Base-by-base conservation (phyloP, 345 rosid genomes). In the Brassica nigra region DNA sequence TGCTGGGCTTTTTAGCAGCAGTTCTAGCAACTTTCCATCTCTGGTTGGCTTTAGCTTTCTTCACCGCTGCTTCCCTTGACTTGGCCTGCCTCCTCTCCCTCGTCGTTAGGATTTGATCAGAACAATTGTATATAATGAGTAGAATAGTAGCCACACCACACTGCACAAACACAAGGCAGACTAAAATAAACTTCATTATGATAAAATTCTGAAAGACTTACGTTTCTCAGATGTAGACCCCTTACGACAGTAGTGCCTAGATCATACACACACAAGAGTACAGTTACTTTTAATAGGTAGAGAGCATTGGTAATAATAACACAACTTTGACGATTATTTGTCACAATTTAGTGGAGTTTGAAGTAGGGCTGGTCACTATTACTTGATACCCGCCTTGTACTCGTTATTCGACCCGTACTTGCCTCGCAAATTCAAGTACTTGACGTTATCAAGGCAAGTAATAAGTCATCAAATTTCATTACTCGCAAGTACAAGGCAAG, bases 31-130 rank as follows among this genome's bases (percentile, higher is more conserved):
- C 54, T 84, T 85, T 86, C 99, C 99, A 93, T 84, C 84, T 88
- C 71, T 89, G 92, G 37, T 85, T 88, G 27, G 97, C 96, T 84
- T 80, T 88, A 47, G 90, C 93, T 65, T 87, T 88, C 86, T 87
- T 89, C 59, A 91, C 98, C 0, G 98, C 97, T 73, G 97, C 88
- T 78, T 91, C 97, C 75, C 98, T 89, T 66, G 97, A 87, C 69
- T 93, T 90, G 6, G 98, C 91, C 34, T 83, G 79, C 78, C 97
- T 87, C 68, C 89, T 89, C 66, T 92, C 94, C 78, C 96, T 87
- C 30, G 87, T 88, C 20, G 88, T 80, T 36, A 93, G 84, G 73
- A 95, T 88, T 86, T 93, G 99, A 73, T 89, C 99, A 12, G 94
- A 93, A 76, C 93, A 95, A 63, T 93, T 90, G 88, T 95, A 91